These are phyloP conservation scores for Penicillium desertorum DNA, from an alignment of 495 filamentous ascomycete genomes.

Conservation along the genomic window DNA sequence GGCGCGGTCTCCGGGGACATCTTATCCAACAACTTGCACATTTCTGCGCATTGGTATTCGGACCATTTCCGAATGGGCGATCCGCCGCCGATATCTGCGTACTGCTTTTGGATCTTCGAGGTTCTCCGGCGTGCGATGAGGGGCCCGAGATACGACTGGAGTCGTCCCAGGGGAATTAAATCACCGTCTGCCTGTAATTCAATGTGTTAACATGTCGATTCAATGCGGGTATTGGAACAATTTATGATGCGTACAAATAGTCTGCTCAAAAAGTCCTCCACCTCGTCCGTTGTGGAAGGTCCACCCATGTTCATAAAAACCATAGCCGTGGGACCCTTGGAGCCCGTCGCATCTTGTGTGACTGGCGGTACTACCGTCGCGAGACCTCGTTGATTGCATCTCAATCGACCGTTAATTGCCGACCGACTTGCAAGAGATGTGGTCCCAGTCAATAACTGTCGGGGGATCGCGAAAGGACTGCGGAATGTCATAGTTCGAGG, in stretches of 20 bases:
- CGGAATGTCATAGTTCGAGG: conserved; percentile 40
- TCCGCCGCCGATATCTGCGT: conserved; percentile 91
- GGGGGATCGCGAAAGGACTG: conserved; percentile 31
- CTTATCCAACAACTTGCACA: conserved; percentile 93
- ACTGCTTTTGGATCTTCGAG: conserved; percentile 94
- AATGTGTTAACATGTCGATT: background rate
- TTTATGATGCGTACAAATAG: conserved; percentile 68
- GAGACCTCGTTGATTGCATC: conserved; percentile 39
- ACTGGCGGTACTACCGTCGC: conserved; percentile 73
- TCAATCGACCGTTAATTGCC: conserved; percentile 24
- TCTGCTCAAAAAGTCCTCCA: conserved; percentile 86
- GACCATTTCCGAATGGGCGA: conserved; percentile 98
- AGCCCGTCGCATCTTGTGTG: conserved; percentile 62
- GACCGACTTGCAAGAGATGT: conserved; percentile 22
- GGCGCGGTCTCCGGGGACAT: conserved; percentile 90
- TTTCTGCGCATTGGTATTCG: conserved; percentile 84
- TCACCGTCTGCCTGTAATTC: conserved; percentile 76
- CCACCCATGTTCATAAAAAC: conserved; percentile 99
- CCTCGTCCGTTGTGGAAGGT: conserved; percentile 83
- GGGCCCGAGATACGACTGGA: conserved; percentile 88
- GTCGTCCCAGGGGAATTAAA: conserved; percentile 89
- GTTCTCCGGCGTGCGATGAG: conserved; percentile 84
- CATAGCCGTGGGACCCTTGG: conserved; percentile 83
- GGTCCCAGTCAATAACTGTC: conserved; percentile 32
- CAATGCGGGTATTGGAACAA: background rate